phyloP scores from a whole-genome alignment of 805 yeast genomes.

The Dipodascus geniculatus region DNA sequence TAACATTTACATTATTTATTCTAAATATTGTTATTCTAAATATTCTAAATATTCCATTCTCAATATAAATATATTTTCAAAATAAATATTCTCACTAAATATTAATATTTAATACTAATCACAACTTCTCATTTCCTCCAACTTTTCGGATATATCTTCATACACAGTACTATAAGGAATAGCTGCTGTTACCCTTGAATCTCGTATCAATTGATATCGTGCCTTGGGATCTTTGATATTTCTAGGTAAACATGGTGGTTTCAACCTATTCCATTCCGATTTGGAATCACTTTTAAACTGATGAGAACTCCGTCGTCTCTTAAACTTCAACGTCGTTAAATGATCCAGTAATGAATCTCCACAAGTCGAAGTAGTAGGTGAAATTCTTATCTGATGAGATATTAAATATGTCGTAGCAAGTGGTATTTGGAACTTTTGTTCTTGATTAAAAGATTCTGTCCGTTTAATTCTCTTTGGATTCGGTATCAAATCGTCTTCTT shows the following conservation, averaged over 20 bases:
- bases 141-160: background rate
- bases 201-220: background rate
- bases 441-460: background rate
- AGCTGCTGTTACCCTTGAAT: background rate
- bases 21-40: too few species aligned
- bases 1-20: too few species aligned
- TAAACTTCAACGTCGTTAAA: background rate
- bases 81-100: too few species aligned
- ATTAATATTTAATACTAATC: too few species aligned
- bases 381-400: background rate
- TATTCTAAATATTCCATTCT: too few species aligned
- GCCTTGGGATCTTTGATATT: background rate
- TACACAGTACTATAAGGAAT: background rate
- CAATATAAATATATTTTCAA: too few species aligned
- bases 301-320: background rate
- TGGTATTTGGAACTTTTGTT: background rate
- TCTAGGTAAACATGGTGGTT: background rate
- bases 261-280: background rate
- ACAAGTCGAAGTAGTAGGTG: background rate
- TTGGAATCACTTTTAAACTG: background rate
- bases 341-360: background rate
- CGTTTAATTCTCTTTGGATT: background rate
- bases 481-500: background rate
- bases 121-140: background rate
- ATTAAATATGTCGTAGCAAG: background rate